Evolutionary conservation across 371 early-diverging fungal genomes (phyloP), one percentile per base, ranked within the genome.

Genomic region (Mortierella sp.): DNA sequence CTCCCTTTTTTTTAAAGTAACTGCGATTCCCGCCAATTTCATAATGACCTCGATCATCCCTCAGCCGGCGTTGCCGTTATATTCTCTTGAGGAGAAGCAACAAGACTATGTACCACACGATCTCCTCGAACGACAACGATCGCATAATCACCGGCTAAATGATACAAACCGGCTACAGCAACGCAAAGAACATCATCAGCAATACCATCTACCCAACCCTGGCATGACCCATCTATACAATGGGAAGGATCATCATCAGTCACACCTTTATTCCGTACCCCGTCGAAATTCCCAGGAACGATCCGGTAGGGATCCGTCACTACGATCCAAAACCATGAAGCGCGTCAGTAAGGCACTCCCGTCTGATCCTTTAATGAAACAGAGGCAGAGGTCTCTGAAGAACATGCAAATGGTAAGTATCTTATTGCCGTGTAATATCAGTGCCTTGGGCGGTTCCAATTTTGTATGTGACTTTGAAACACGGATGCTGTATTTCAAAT

Each of bases 271-370:
- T 8, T 11, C 46, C 31, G 58, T 31, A 44, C 23, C 48, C 34
- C 41, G 44, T n/a, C 44, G 26, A 7, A 41, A 6, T 24, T 39
- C 59, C 15, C 39, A 58, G 4, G 58, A 52, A 31, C 58, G 57
- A 11, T 30, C 54, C 6, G 50, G 32, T 0, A 56, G 42, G 23
- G 65, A 61, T 41, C 42, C 62, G 5, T 14, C 48, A 23, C 24
- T 65, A 14, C 31, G 49, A 17, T 23, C 61, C 4, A 72, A 66
- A 43, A 65, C 66, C 4, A 12, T 50, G 27, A 60, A 66, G 42
- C 55, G 71, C 30, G 43, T 72, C 57, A 72, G 66, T 37, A 65
- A 72, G 37, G 32, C 72, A 12, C 7, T 64, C 2, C 61, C 65
- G 2, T 17, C 51, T 4, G 65, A 60, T 48, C 65, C 65, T 6